Evolutionary conservation across 345 rosid genomes (phyloP), one percentile per base, ranked within the genome.

Genomic region (Clarkia xantiana): DNA sequence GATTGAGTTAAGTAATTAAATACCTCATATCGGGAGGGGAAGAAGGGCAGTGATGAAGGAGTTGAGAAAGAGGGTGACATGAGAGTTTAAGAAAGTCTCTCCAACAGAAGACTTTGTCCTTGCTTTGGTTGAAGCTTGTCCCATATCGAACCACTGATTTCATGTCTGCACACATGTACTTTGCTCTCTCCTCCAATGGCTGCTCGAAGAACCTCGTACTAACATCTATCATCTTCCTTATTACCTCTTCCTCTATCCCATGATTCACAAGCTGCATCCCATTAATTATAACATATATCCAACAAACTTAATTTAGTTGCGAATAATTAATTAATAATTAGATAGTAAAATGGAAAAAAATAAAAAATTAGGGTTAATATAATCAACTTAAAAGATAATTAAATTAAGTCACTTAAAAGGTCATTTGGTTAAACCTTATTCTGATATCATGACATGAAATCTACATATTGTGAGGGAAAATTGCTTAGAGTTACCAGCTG

Each of bases 71-170:
- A 40, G 97, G 97, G 42, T 80, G 62, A 43, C 86, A 84, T 45
- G 46, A 67, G 14, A 89, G 72, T 63, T 89, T 89, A 62, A 89
- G 63, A 71, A 89, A 84, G 54, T 89, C 97, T 70, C 95, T 78
- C 97, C 97, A 89, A 49, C 80, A 80, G 45, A 82, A 89, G 43
- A 89, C 94, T 29, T 63, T 61, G 59, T 89, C 97, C 53, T 80
- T 84, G 63, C 4, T 82, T 60, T 89, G 97, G 69, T 84, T 89
- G 41, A 82, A 82, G 72, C 97, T 89, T 1, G 97, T 89, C 23
- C 97, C 97, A 39, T 73, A 89, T 22, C 97, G 74, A 22, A 82
- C 97, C 11, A 75, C 71, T 16, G 87, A 67, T 0, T 48, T 38
- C 86, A 89, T 76, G 54, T 89, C 82, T 6, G 83, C 23, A 2